Conservation (phyloP, 805 yeast genomes). For the Ogataea naganishii region DNA sequence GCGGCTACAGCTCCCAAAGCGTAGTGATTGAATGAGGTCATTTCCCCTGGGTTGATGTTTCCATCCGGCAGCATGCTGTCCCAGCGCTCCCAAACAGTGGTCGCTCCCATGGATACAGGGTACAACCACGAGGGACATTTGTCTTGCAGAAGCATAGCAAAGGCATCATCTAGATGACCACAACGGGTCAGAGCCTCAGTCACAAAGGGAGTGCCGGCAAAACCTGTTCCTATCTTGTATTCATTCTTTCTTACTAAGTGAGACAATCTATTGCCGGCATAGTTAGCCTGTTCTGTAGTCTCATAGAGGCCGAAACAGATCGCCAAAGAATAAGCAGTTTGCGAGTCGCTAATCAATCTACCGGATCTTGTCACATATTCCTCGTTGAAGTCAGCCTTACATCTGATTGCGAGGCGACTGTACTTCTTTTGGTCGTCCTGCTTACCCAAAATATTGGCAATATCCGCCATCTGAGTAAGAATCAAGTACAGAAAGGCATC, state of each 20-base stretch:
- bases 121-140: conserved; percentile 19
- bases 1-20: conserved; percentile 15
- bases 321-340: conserved; percentile 17
- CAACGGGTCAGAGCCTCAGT: conserved; percentile 13
- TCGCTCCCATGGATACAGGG: conserved; percentile 20
- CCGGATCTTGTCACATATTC: conserved; percentile 13
- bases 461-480: conserved; percentile 6
- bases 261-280: conserved; percentile 12
- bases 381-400: conserved; percentile 9
- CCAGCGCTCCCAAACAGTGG: conserved; percentile 22
- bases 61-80: conserved; percentile 20
- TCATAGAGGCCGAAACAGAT: conserved; percentile 11
- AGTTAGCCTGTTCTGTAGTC: conserved; percentile 6
- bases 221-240: conserved; percentile 16
- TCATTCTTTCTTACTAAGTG: conserved; percentile 4
- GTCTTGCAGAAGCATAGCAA: conserved; percentile 13
- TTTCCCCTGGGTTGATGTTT: conserved; percentile 16
- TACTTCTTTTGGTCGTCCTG: conserved; percentile 7
- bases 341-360: conserved; percentile 12
- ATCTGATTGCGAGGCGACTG: conserved; percentile 4
- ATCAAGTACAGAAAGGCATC: conserved; percentile 15
- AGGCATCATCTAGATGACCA: conserved; percentile 14
- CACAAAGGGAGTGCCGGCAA: conserved; percentile 20
- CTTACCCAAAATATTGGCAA: conserved; percentile 7
- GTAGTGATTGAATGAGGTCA: conserved; percentile 22